Percentiles rank a stretch among this genome's conserved stretches.
Conservation (phyloP, 768 basidiomycete species). For the Tricholoma sp. region DNA sequence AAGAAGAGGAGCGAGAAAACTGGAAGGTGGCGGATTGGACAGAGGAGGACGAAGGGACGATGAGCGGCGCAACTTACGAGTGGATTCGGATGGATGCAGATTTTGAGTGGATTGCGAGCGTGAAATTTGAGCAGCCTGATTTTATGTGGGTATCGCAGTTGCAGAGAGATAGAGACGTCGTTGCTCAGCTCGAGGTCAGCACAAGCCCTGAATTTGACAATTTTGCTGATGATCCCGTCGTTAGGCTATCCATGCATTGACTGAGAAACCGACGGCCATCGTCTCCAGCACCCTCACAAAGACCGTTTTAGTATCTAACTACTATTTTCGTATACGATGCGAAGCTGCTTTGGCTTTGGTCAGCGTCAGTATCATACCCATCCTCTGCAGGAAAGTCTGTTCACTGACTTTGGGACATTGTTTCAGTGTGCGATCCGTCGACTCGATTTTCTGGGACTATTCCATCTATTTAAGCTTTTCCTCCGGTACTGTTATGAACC, state of each 20-base stretch:
- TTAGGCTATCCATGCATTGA: conserved; percentile 87
- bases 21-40: conserved; percentile 99
- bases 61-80: conserved; percentile 96
- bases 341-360: conserved; percentile 88
- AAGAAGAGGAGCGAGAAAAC: conserved; percentile 84
- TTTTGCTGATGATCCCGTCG: not conserved
- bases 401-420: conserved; percentile 2
- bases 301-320: conserved; percentile 91
- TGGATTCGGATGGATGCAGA: conserved; percentile 99
- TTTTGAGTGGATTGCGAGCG: conserved; percentile 96
- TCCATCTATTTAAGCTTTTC: conserved; percentile 95
- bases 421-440: conserved; percentile 84
- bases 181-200: conserved; percentile 92
- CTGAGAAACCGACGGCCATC: conserved; percentile 76
- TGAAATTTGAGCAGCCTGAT: conserved; percentile 92
- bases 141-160: conserved; percentile 99
- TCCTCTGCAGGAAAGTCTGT: conserved; percentile 5
- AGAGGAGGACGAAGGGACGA: conserved; percentile 88
- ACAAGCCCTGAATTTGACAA: not conserved
- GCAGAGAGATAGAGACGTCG: conserved; percentile 92
- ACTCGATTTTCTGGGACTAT: conserved; percentile 86
- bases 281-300: conserved; percentile 90
- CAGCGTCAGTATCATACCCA: conserved; percentile 44
- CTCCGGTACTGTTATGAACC: conserved; percentile 88
- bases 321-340: conserved; percentile 93